These are phyloP conservation scores for Phytophthora brassicae DNA, from an alignment of 352 stramenopile species.

Conservation along the genomic window DNA sequence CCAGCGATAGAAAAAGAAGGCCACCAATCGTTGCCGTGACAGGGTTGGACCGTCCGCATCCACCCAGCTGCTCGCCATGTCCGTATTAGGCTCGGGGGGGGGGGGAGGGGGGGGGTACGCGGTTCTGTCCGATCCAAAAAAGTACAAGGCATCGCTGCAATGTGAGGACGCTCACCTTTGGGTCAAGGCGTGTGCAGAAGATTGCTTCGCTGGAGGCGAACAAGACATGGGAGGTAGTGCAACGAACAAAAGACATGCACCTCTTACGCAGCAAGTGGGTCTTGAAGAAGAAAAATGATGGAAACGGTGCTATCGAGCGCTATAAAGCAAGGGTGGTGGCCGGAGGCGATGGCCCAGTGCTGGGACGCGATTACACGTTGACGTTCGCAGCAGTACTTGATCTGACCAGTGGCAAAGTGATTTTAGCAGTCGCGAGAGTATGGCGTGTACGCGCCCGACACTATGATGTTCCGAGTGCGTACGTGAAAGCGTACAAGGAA, in stretches of 20 bases:
- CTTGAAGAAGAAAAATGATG: constrained; percentile 28
- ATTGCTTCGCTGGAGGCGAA: constrained; percentile 15
- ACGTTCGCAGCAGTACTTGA: constrained; percentile 36
- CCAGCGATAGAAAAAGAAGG: no score
- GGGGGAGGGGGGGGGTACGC: no score
- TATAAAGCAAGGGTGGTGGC: constrained; percentile 28
- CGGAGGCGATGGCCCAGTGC: constrained; percentile 20
- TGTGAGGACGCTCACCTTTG: no score
- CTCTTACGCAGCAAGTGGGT: constrained; percentile 31
- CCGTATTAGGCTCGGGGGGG: no score
- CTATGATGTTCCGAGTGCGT: constrained; percentile 38
- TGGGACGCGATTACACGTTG: constrained; percentile 22
- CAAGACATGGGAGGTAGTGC: constrained; percentile 2
- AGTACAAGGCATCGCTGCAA: not conserved
- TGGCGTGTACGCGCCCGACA: constrained; percentile 28
- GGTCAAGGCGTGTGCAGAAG: constrained; percentile 1
- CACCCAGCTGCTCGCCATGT: no score
- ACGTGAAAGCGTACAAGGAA: constrained; percentile 32
- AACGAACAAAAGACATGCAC: not conserved
- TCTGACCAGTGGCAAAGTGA: constrained; percentile 19
- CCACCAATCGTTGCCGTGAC: no score
- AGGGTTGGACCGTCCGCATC: no score
- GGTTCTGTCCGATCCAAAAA: not conserved
- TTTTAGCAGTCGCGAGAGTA: constrained; percentile 13
- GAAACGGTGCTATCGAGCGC: constrained; percentile 11